Base-by-base conservation (phyloP, 2,329 filamentous ascomycete species). In the Emergomyces africanus region DNA sequence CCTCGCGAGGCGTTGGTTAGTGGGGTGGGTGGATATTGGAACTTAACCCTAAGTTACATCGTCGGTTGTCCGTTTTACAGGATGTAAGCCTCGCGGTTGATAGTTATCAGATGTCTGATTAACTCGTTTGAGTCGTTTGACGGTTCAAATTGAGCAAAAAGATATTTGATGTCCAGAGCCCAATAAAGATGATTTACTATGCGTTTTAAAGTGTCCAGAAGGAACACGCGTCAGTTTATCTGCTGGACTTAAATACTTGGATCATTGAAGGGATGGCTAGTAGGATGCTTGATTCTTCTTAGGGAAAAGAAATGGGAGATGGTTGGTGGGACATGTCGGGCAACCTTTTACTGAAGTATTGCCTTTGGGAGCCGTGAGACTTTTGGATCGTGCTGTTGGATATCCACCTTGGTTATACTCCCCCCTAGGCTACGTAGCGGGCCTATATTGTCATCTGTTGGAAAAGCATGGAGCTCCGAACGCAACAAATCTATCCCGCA, bases 21-120 rank as follows among this genome's bases (percentile, higher is more conserved):
- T 70, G 72, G 77, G 75, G 75, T 82, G 80, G 82, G 86, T 83
- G 44, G 79, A 75, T 78, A 75, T 86, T 85, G 89, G 88, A 91
- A 91, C 88, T 91, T 95, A 96, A 95, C 91, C 91, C 91, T 96
- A 96, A 88, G 81, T 78, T 78, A 75, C 77, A 54, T 71, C 74
- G 78, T 84, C 87, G 88, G 89, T 85, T 83, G 70, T 72, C 66
- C 67, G 62, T 68, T 64, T 67, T 63, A 48, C 49, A 48, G 48
- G 61, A 64, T 63, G 64, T 61, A 58, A 88, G 87, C 81, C 69
- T 90, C 88, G 84, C 83, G 83, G 79, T 80, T 71, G 73, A 78
- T 77, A 82, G 85, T 87, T 84, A 84, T 84, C 80, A 76, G 81
- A 75, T 77, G 78, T 77, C 80, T 80, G 83, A 91, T 71, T 90